Evolutionary conservation across 2,329 filamentous ascomycete genomes (phyloP).

Genomic region (Stachybotrys echinatus): DNA sequence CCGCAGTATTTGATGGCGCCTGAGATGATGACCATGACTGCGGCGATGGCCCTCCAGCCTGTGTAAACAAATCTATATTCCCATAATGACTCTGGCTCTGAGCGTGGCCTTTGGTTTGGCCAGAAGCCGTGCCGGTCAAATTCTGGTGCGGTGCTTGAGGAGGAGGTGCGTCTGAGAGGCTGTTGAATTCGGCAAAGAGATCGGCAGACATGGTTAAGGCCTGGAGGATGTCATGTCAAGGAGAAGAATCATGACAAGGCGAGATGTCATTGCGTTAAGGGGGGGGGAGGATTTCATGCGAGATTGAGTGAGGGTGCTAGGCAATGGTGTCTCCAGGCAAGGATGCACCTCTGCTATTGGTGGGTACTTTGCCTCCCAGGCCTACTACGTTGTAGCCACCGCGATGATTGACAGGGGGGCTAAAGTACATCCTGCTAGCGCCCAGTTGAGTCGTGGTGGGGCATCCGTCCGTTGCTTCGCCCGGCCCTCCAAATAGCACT

Average conservation of each 20-base stretch:
- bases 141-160: slow-evolving; percentile 15
- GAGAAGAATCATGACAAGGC: not conserved
- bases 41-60: slow-evolving; percentile 14
- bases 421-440: too few species aligned
- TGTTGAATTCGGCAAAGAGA: slow-evolving; percentile 59
- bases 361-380: not conserved
- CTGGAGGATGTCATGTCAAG: not conserved
- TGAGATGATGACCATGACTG: slow-evolving; percentile 8
- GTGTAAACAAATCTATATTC: too few species aligned
- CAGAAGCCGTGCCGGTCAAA: slow-evolving; percentile 4
- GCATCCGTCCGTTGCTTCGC: too few species aligned
- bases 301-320: not conserved
- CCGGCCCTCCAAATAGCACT: too few species aligned
- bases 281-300: not conserved
- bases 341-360: not conserved
- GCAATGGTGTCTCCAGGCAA: not conserved
- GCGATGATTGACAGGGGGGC: too few species aligned
- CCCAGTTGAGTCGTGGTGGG: too few species aligned
- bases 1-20: not conserved
- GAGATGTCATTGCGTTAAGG: too few species aligned
- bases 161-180: slow-evolving; percentile 32
- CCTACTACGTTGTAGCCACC: not conserved
- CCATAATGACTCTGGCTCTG: not conserved
- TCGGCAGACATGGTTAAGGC: slow-evolving; percentile 53
- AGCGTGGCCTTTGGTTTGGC: not conserved